Percentiles rank a stretch among this genome's conserved stretches.
Conservation (phyloP, 2,329 filamentous ascomycete species). For the Penicillium sp. region DNA sequence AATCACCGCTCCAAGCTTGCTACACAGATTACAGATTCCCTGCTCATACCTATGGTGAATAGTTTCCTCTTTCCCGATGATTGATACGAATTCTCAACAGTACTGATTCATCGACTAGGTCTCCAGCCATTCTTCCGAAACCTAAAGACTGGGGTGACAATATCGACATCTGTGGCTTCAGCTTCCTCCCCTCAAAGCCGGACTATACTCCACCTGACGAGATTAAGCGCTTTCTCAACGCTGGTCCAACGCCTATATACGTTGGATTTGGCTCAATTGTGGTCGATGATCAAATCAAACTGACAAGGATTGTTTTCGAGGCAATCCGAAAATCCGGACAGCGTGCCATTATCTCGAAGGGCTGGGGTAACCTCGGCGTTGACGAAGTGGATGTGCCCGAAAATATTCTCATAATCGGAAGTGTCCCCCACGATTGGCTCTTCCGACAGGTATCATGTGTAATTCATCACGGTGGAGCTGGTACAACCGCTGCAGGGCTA, state of each 20-base stretch:
- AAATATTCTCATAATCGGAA: constrained; percentile 79
- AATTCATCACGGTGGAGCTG: constrained; percentile 84
- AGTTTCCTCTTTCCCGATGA: background rate
- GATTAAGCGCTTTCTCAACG: constrained; percentile 65
- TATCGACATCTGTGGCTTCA: constrained; percentile 75
- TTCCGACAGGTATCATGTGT: constrained; percentile 80
- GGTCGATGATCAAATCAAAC: constrained; percentile 70
- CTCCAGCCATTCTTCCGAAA: constrained; percentile 75
- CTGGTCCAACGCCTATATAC: constrained; percentile 73
- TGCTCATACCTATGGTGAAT: constrained; percentile 84
- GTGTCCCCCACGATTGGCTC: constrained; percentile 86
- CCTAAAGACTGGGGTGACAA: constrained; percentile 73
- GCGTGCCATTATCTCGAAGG: constrained; percentile 81
- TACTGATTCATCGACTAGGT: constrained; percentile 45
- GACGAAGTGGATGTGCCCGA: constrained; percentile 71
- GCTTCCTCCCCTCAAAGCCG: constrained; percentile 68
- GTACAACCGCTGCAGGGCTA: constrained; percentile 86
- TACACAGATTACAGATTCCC: constrained; percentile 74
- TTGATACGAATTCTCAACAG: background rate
- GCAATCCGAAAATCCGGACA: constrained; percentile 67
- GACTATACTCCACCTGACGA: constrained; percentile 67
- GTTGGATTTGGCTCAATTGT: constrained; percentile 85
- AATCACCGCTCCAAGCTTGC: constrained; percentile 79
- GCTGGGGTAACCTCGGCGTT: constrained; percentile 82
- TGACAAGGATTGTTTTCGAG: constrained; percentile 72